A percentile compares a stretch with the other conserved stretches of the same genome.
phyloP scores from a whole-genome alignment of 805 yeast species.

The Sungouiella thailandica region DNA sequence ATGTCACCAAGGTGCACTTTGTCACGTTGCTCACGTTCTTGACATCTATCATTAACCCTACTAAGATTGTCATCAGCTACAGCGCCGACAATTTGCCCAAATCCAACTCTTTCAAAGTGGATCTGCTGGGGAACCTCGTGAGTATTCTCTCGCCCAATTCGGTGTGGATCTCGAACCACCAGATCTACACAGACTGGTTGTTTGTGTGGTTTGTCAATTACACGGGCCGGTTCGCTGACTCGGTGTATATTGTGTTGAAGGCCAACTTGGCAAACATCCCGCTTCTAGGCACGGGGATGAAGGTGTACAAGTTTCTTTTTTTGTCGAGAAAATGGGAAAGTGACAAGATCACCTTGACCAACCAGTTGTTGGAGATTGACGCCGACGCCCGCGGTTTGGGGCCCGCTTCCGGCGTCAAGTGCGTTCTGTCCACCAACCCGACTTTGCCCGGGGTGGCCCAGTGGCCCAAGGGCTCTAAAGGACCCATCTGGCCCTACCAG shows the following conservation, averaged over 20 bases:
- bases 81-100: constrained; percentile 34
- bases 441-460: constrained; percentile 7
- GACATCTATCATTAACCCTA: constrained; percentile 48
- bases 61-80: constrained; percentile 47
- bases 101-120: constrained; percentile 20
- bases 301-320: constrained; percentile 68
- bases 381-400: constrained; percentile 57
- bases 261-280: constrained; percentile 68
- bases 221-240: constrained; percentile 59
- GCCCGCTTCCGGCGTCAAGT: constrained; percentile 40
- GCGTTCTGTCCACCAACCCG: constrained; percentile 26
- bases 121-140: constrained; percentile 8
- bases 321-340: constrained; percentile 81
- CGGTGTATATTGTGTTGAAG: constrained; percentile 71
- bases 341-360: constrained; percentile 58
- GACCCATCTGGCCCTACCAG: constrained; percentile 44
- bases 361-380: constrained; percentile 52
- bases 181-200: constrained; percentile 91
- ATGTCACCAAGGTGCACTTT: constrained; percentile 55
- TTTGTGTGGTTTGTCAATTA: constrained; percentile 83
- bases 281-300: constrained; percentile 82
- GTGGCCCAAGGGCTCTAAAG: constrained; percentile 29
- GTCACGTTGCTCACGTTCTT: constrained; percentile 49
- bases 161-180: constrained; percentile 82
- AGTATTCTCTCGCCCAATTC: constrained; percentile 43